A percentile compares a stretch with the other conserved stretches of the same genome.
Conservation (phyloP, 2,329 filamentous ascomycete species). For the Neofusicoccum parvum region DNA sequence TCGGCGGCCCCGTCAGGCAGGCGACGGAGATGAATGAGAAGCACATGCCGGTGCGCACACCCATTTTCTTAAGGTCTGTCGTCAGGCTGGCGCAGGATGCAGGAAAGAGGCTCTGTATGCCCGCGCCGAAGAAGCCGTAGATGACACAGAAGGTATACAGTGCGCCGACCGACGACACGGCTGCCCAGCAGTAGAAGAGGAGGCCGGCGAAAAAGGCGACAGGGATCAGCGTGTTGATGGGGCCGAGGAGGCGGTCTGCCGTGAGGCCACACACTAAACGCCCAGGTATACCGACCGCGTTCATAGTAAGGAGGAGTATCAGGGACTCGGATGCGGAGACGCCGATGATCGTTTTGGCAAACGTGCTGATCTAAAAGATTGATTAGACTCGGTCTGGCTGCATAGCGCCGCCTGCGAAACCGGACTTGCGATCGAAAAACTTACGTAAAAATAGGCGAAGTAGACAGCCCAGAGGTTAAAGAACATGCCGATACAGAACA, state of each 20-base stretch:
- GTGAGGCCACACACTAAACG: slow-evolving; percentile 51
- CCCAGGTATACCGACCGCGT: slow-evolving; percentile 53
- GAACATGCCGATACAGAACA: slow-evolving; percentile 48
- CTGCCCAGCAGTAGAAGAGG: slow-evolving; percentile 48
- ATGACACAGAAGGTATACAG: slow-evolving; percentile 48
- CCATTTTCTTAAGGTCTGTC: slow-evolving; percentile 43
- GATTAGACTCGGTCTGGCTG: not conserved
- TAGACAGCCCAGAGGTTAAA: slow-evolving; percentile 54
- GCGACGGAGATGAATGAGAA: slow-evolving; percentile 43
- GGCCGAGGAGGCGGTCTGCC: slow-evolving; percentile 42
- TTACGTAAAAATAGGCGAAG: slow-evolving; percentile 59
- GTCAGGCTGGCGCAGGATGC: slow-evolving; percentile 48
- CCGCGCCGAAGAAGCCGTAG: slow-evolving; percentile 52
- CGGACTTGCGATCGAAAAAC: too few species aligned
- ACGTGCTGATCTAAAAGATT: not conserved
- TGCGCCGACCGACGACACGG: slow-evolving; percentile 38
- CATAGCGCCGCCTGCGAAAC: not conserved
- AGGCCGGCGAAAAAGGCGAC: slow-evolving; percentile 42
- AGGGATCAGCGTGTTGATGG: slow-evolving; percentile 45
- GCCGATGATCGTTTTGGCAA: slow-evolving; percentile 31
- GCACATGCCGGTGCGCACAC: slow-evolving; percentile 45
- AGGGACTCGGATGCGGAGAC: slow-evolving; percentile 51
- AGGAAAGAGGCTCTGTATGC: slow-evolving; percentile 48
- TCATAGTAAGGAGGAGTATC: slow-evolving; percentile 54
- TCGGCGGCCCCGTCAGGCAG: slow-evolving; percentile 41